These are phyloP conservation scores for Lodderomyces parapsilosis DNA, from an alignment of 1,139 yeast species.

Conservation along the genomic window DNA sequence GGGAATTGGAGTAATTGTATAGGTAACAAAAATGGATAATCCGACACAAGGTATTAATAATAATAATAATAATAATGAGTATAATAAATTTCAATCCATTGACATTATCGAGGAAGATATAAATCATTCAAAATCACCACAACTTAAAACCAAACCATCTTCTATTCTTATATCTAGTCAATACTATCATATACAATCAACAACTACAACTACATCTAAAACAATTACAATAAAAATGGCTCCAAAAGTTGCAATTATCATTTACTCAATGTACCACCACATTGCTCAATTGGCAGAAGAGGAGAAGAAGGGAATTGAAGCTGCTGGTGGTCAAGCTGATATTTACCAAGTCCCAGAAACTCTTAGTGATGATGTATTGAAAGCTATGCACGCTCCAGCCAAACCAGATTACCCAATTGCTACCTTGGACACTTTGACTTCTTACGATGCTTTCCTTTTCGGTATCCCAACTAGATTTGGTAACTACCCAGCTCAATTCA, in stretches of 20 bases:
- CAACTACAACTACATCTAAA: background rate
- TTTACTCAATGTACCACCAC: slow-evolving; percentile 84
- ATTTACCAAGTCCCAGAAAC: slow-evolving; percentile 83
- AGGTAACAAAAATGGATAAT: background rate
- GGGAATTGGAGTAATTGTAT: too few relatives aligned
- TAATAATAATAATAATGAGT: background rate
- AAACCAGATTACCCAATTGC: slow-evolving; percentile 72
- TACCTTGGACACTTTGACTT: slow-evolving; percentile 53
- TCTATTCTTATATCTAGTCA: background rate
- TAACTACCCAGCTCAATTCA: slow-evolving; percentile 78
- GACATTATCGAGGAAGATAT: background rate
- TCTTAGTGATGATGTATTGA: slow-evolving; percentile 60
- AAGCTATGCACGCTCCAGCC: slow-evolving; percentile 59
- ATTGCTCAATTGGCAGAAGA: slow-evolving; percentile 66
- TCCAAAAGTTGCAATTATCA: slow-evolving; percentile 54
- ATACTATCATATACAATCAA: slow-evolving; percentile 2
- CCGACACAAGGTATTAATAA: background rate
- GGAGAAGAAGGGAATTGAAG: slow-evolving; percentile 66
- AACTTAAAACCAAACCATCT: background rate
- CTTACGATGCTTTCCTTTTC: slow-evolving; percentile 74
- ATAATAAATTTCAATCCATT: background rate
- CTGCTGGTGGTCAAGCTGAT: slow-evolving; percentile 72
- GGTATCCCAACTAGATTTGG: slow-evolving; percentile 88
- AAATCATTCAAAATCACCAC: background rate
- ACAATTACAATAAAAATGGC: slow-evolving; percentile 19